Evolutionary conservation across 2,329 filamentous ascomycete species (phyloP).

Genomic region (Cadophora malorum): DNA sequence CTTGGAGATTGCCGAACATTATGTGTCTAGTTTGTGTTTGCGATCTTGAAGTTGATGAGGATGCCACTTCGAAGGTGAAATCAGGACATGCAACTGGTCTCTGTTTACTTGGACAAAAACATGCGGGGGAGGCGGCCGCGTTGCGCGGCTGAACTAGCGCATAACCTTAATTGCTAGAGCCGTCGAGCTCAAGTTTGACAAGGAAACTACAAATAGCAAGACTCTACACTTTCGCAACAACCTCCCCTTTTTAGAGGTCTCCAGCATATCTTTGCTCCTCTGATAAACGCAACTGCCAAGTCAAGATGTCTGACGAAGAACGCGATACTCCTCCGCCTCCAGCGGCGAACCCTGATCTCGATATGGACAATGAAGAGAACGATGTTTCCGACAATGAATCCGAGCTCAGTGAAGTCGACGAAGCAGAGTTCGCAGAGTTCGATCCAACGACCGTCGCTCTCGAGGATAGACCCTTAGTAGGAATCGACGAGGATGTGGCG

Average conservation of each 20-base stretch:
- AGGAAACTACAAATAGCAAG: not conserved
- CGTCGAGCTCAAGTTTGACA: constrained; percentile 4
- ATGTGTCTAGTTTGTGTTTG: constrained; percentile 12
- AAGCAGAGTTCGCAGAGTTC: constrained; percentile 73
- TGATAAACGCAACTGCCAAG: not conserved
- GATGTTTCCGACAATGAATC: constrained; percentile 50
- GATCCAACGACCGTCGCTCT: constrained; percentile 68
- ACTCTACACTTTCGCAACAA: not conserved
- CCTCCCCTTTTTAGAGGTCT: not conserved
- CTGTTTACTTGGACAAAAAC: constrained; percentile 21
- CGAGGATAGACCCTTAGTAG: constrained; percentile 64
- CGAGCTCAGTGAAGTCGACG: constrained; percentile 72
- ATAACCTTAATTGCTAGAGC: constrained; percentile 5
- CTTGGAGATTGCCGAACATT: constrained; percentile 45
- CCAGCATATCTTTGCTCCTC: not conserved
- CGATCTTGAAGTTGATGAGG: constrained; percentile 2
- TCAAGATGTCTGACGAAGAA: constrained; percentile 31
- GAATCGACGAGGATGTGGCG: constrained; percentile 70
- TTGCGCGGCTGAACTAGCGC: constrained; percentile 5
- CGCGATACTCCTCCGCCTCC: constrained; percentile 34
- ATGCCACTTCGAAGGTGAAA: not conserved
- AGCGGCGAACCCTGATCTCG: constrained; percentile 40
- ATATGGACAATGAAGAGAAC: constrained; percentile 42
- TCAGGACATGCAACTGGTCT: not conserved
- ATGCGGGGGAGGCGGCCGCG: constrained; percentile 14